phyloP scores from a whole-genome alignment of 805 yeast species.

The Saccharomycopsis fodiens region DNA sequence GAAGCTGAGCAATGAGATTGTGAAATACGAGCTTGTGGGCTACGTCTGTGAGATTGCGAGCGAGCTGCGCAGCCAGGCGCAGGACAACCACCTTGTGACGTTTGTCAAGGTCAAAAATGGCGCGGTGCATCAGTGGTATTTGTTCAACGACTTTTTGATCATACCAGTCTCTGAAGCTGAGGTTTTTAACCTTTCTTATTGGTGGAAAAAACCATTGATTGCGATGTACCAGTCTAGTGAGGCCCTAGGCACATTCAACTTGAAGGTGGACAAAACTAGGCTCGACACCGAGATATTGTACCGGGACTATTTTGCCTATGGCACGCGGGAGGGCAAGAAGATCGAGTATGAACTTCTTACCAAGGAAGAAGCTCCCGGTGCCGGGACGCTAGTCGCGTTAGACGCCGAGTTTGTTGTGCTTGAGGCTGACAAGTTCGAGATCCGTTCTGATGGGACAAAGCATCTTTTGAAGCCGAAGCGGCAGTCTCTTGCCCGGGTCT shows the following conservation, averaged over 20 bases:
- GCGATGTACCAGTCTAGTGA: slow-evolving; percentile 54
- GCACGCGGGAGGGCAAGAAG: slow-evolving; percentile 48
- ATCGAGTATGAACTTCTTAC: slow-evolving; percentile 66
- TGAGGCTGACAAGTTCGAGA: slow-evolving; percentile 71
- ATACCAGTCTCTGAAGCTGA: slow-evolving; percentile 64
- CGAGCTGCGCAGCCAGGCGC: slow-evolving; percentile 37
- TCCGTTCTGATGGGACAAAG: slow-evolving; percentile 64
- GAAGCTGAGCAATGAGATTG: slow-evolving; percentile 21
- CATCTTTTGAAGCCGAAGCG: slow-evolving; percentile 66
- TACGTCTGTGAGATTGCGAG: slow-evolving; percentile 55
- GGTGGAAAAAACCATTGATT: slow-evolving; percentile 83
- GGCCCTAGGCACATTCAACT: slow-evolving; percentile 33
- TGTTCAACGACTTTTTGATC: slow-evolving; percentile 90
- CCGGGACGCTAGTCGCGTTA: slow-evolving; percentile 78
- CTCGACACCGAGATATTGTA: slow-evolving; percentile 62
- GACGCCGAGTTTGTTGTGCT: slow-evolving; percentile 94
- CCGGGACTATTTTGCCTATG: slow-evolving; percentile 66
- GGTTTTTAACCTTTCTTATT: slow-evolving; percentile 58
- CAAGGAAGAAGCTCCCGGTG: slow-evolving; percentile 58
- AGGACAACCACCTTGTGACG: slow-evolving; percentile 54
- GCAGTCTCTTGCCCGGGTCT: slow-evolving; percentile 78
- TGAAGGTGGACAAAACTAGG: slow-evolving; percentile 36
- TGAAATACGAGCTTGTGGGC: slow-evolving; percentile 57
- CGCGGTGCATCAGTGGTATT: slow-evolving; percentile 48
- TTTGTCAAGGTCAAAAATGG: slow-evolving; percentile 40